Conservation (phyloP, 139 green algal genomes). For the Eudorina sp. region DNA sequence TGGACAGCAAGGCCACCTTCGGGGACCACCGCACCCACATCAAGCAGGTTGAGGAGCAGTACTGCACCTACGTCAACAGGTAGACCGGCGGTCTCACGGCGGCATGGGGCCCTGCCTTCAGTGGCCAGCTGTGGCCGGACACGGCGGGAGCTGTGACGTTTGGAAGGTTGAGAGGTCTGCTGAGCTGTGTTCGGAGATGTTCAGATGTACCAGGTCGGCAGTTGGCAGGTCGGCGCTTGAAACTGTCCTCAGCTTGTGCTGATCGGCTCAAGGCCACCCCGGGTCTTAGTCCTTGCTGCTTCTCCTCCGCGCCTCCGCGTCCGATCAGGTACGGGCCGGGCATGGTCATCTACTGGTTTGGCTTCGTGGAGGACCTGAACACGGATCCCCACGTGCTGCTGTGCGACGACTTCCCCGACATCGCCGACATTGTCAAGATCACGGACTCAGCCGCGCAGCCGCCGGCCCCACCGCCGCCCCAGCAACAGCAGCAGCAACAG, state of each 20-base stretch:
- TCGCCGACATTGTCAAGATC: slow-evolving; percentile 4
- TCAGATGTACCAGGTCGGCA: no score
- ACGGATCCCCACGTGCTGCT: slow-evolving; percentile 42
- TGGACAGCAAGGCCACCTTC: slow-evolving; percentile 97
- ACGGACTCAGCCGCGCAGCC: neutral
- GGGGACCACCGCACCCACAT: slow-evolving; percentile 80
- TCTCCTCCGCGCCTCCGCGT: neutral
- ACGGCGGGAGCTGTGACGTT: no score
- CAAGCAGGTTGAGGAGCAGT: slow-evolving; percentile 80
- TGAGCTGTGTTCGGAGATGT: no score
- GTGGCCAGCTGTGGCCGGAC: no score
- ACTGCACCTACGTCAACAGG: slow-evolving; percentile 71
- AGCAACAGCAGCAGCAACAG: neutral
- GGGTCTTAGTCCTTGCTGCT: neutral
- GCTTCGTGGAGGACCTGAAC: slow-evolving; percentile 78
- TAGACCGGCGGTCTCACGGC: no score
- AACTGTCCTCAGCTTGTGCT: no score
- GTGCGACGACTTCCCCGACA: slow-evolving; percentile 33
- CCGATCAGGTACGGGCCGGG: slow-evolving; percentile 89
- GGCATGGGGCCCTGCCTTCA: no score
- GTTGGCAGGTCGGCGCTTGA: no score
- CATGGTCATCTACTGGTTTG: slow-evolving; percentile 95
- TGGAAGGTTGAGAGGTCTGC: no score
- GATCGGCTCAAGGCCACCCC: no score
- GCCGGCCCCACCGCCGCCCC: no score